Evolutionary conservation across 352 stramenopile genomes (phyloP).

Genomic region (Pythium phragmitis): DNA sequence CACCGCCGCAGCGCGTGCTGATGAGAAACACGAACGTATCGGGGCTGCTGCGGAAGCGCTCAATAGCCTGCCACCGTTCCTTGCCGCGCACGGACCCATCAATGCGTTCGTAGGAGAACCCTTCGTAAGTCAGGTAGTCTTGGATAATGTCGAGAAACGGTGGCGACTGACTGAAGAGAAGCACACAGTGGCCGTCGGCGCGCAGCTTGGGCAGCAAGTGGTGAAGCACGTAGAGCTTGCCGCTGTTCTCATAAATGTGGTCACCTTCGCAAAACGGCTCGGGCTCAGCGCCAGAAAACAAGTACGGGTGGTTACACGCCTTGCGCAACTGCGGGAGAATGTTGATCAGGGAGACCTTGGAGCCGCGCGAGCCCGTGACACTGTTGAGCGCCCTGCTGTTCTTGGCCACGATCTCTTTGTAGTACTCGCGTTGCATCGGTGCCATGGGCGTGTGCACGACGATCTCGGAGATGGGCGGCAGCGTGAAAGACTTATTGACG

Average conservation of each 20-base stretch:
- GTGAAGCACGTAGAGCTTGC: conserved; percentile 86
- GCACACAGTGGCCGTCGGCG: conserved; percentile 77
- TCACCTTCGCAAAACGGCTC: conserved; percentile 73
- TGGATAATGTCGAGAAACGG: conserved; percentile 80
- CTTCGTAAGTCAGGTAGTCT: conserved; percentile 72
- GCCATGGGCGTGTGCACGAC: conserved; percentile 76
- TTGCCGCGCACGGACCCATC: conserved; percentile 75
- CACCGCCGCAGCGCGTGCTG: conserved; percentile 66
- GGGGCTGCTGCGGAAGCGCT: conserved; percentile 80
- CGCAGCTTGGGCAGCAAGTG: conserved; percentile 78
- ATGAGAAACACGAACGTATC: conserved; percentile 89
- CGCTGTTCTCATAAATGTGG: conserved; percentile 76
- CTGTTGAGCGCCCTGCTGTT: conserved; percentile 59
- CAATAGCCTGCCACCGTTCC: conserved; percentile 79
- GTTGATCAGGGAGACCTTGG: conserved; percentile 92
- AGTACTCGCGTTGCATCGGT: conserved; percentile 78
- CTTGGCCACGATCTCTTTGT: conserved; percentile 75
- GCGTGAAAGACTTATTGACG: conserved; percentile 62
- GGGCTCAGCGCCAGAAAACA: conserved; percentile 86
- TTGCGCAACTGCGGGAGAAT: conserved; percentile 94
- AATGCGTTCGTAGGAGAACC: conserved; percentile 77
- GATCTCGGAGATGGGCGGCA: conserved; percentile 74
- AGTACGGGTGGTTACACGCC: conserved; percentile 87
- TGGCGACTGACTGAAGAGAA: conserved; percentile 81
- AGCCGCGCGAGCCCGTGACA: conserved; percentile 14